Percentiles rank a stretch among this genome's conserved stretches.
phyloP scores from a whole-genome alignment of 2,329 filamentous ascomycete genomes.

The Whalleya microplaca region DNA sequence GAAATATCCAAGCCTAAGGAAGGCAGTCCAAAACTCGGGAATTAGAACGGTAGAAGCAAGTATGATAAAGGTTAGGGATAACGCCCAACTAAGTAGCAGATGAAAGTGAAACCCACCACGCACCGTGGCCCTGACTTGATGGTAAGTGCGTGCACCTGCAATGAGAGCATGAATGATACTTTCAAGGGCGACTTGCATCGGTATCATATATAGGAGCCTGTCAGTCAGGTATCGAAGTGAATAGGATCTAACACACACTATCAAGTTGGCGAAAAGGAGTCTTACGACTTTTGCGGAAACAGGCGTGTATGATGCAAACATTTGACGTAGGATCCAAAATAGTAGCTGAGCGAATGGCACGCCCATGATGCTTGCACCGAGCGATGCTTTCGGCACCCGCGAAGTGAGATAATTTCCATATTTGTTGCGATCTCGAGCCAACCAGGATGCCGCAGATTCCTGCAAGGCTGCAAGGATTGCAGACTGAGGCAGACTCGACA shows the following conservation, averaged over 20 bases:
- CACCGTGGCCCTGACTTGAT: neutral
- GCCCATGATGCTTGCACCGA: neutral
- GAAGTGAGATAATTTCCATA: neutral
- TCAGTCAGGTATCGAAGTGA: neutral
- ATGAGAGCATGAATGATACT: neutral
- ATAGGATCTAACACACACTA: neutral
- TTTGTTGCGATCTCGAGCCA: neutral
- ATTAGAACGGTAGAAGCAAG: no score
- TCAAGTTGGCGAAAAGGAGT: no score
- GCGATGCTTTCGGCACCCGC: neutral
- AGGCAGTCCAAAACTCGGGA: no score
- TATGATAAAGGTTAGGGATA: no score
- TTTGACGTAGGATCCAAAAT: neutral
- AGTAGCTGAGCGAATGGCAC: neutral
- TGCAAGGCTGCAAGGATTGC: neutral
- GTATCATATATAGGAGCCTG: neutral
- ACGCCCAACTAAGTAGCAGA: no score
- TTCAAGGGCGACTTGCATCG: neutral
- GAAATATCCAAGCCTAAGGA: no score
- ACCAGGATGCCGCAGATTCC: slow-evolving; percentile 3
- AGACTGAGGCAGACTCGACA: neutral
- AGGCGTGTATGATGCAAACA: neutral
- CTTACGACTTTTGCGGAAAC: neutral
- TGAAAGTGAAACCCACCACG: no score
- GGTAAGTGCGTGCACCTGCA: neutral